Percentiles rank a stretch among this genome's conserved stretches.
Conservation (phyloP, 2,329 filamentous ascomycete species). For the Aphanoascus verrucosus region DNA sequence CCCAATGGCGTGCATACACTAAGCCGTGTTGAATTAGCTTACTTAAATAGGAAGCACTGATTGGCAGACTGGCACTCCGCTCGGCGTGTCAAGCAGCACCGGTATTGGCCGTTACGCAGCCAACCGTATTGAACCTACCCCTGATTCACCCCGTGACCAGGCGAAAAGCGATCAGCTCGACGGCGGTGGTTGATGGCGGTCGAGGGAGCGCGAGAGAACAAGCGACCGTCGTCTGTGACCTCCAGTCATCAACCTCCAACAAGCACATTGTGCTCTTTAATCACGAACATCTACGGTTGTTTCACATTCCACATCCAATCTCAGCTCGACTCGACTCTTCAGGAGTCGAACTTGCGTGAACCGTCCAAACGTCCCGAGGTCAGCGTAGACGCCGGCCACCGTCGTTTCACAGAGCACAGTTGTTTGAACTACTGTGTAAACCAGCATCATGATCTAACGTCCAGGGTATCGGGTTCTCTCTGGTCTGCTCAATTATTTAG, state of each 20-base stretch:
- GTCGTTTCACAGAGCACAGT: neutral
- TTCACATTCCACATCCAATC: neutral
- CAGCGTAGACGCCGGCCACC: neutral
- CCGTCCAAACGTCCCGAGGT: neutral
- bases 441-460: constrained; percentile 7
- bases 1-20: neutral
- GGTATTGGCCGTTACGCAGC: neutral
- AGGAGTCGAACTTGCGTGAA: neutral
- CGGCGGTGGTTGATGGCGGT: neutral
- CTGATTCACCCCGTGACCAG: neutral
- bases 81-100: neutral
- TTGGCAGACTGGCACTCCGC: neutral
- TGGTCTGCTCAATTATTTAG: neutral
- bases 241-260: neutral
- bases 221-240: neutral
- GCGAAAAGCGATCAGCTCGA: neutral
- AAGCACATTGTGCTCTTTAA: neutral
- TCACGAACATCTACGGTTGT: neutral
- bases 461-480: constrained; percentile 1
- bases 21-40: neutral
- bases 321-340: too few species aligned
- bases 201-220: neutral
- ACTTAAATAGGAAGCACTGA: neutral
- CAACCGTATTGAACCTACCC: constrained; percentile 5
- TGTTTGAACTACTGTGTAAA: neutral